A percentile compares a stretch with the other conserved stretches of the same genome.
Evolutionary conservation across 495 filamentous ascomycete species (phyloP).

Genomic region (Apodospora peruviana): DNA sequence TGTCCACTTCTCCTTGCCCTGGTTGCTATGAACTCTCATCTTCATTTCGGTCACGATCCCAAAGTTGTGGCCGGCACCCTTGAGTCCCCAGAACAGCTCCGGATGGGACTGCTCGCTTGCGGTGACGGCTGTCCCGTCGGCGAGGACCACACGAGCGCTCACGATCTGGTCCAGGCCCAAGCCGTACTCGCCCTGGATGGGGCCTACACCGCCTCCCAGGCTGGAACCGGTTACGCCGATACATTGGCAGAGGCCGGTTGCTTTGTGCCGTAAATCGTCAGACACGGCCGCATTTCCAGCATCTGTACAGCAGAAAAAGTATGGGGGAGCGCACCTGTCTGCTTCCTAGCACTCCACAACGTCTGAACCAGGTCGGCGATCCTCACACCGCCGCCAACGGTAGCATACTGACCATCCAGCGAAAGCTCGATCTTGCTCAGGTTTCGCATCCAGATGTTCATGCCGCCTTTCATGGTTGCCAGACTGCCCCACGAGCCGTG

Average conservation of each 20-base stretch:
- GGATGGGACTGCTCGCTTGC: slow-evolving; percentile 22
- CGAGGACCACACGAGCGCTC: slow-evolving; percentile 48
- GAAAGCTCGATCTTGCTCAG: slow-evolving; percentile 37
- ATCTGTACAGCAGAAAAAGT: too few relatives aligned
- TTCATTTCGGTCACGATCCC: slow-evolving; percentile 50
- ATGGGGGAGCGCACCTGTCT: too few relatives aligned
- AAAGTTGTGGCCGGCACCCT: slow-evolving; percentile 59
- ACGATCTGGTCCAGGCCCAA: slow-evolving; percentile 53
- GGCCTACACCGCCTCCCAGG: slow-evolving; percentile 60
- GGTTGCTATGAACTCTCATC: slow-evolving; percentile 42
- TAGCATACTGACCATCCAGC: slow-evolving; percentile 37
- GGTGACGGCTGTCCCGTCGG: slow-evolving; percentile 41
- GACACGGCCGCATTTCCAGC: too few relatives aligned
- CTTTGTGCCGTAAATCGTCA: too few relatives aligned
- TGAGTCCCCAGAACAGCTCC: slow-evolving; percentile 52
- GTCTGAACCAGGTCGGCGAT: slow-evolving; percentile 20
- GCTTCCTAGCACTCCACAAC: slow-evolving; percentile 29
- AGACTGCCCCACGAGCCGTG: slow-evolving; percentile 39
- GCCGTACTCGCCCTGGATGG: slow-evolving; percentile 51
- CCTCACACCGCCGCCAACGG: slow-evolving; percentile 42
- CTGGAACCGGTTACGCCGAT: slow-evolving; percentile 44
- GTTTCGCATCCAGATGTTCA: slow-evolving; percentile 40
- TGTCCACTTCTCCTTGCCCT: slow-evolving; percentile 25
- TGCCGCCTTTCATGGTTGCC: slow-evolving; percentile 35
- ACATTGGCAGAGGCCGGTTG: slow-evolving; percentile 52